These are phyloP conservation scores for Fraxinus latifolia DNA, from an alignment of 305 asterid species.

Conservation along the genomic window DNA sequence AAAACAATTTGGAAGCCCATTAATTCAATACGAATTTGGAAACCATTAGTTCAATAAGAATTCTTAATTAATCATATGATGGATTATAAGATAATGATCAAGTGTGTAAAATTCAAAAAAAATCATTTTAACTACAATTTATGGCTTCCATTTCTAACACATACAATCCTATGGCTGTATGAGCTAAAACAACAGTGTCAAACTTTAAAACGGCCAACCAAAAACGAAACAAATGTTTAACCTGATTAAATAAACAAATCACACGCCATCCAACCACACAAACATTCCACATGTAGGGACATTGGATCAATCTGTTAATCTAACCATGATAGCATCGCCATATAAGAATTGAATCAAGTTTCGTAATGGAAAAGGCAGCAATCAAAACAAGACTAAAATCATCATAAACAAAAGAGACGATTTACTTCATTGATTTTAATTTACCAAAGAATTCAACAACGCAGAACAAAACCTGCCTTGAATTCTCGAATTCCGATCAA, in stretches of 20 bases:
- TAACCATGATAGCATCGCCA: not conserved
- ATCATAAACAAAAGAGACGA: not conserved
- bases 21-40: not conserved
- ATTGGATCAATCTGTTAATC: slow-evolving; percentile 22
- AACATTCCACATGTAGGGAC: slow-evolving; percentile 8
- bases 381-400: slow-evolving; percentile 10
- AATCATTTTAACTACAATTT: not conserved
- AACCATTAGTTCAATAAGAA: not conserved
- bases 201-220: slow-evolving; percentile 9
- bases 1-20: slow-evolving; percentile 10
- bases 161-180: not conserved
- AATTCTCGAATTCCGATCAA: slow-evolving; percentile 13
- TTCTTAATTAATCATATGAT: not conserved
- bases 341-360: not conserved
- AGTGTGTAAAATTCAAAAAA: not conserved
- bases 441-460: not conserved
- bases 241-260: not conserved
- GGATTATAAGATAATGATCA: slow-evolving; percentile 6
- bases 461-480: slow-evolving; percentile 23
- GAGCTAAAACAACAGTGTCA: not conserved
- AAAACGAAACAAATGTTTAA: slow-evolving; percentile 22
- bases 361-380: not conserved
- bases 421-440: not conserved
- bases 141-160: not conserved
- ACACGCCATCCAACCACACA: not conserved